Conservation (phyloP, 768 basidiomycete genomes). For the Myochromella boudieri region DNA sequence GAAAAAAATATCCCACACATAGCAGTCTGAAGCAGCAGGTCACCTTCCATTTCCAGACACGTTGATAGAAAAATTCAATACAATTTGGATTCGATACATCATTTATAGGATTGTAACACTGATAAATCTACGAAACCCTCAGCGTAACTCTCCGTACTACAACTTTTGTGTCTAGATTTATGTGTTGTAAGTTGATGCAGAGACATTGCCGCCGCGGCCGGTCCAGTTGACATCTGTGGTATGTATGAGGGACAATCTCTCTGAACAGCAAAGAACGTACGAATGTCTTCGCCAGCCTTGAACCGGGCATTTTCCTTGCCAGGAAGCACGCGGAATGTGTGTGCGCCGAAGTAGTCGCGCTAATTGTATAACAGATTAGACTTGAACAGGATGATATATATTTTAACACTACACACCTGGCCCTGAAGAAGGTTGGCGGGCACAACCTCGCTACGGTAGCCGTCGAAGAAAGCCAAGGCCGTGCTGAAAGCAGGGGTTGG, state of each 20-base stretch:
- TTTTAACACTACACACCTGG: slow-evolving; percentile 62
- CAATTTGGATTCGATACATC: slow-evolving; percentile 9
- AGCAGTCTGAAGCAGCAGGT: slow-evolving; percentile 14
- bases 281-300: slow-evolving; percentile 82
- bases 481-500: slow-evolving; percentile 98
- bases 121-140: slow-evolving; percentile 10
- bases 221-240: slow-evolving; percentile 94
- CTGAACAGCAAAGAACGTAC: slow-evolving; percentile 46
- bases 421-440: slow-evolving; percentile 95
- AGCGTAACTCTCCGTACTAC: slow-evolving; percentile 3
- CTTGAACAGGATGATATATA: background rate
- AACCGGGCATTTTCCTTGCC: slow-evolving; percentile 88
- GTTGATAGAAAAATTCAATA: background rate
- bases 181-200: slow-evolving; percentile 80
- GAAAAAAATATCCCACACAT: slow-evolving; percentile 78
- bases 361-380: slow-evolving; percentile 21
- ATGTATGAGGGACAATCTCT: slow-evolving; percentile 4
- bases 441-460: slow-evolving; percentile 93
- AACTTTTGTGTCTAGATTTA: slow-evolving; percentile 24
- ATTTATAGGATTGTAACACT: slow-evolving; percentile 6
- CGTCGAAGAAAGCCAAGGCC: slow-evolving; percentile 97
- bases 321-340: slow-evolving; percentile 93
- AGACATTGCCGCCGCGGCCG: slow-evolving; percentile 93
- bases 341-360: slow-evolving; percentile 99
- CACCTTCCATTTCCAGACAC: slow-evolving; percentile 1